Evolutionary conservation across 345 rosid species (phyloP).

Genomic region (Boechera stricta): DNA sequence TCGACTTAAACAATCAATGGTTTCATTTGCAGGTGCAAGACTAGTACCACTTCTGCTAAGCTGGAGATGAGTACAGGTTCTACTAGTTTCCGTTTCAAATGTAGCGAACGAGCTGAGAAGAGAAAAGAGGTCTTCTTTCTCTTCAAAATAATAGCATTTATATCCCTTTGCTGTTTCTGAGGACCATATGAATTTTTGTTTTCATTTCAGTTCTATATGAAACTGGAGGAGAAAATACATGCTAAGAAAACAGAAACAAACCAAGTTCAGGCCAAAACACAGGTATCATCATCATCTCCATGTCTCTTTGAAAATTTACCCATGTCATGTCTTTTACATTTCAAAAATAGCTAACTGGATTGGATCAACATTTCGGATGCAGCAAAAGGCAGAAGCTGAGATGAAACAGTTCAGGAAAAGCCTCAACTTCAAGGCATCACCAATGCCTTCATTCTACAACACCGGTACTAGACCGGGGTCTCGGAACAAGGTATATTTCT

Average conservation of each 20-base stretch:
- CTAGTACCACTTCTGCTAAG: conserved; percentile 49
- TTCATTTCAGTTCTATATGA: conserved; percentile 61
- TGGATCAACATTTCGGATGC: conserved; percentile 33
- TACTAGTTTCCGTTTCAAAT: conserved; percentile 60
- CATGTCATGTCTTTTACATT: not conserved
- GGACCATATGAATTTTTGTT: not conserved
- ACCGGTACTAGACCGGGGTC: conserved; percentile 38
- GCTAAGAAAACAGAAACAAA: conserved; percentile 73
- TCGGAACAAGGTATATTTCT: conserved; percentile 57
- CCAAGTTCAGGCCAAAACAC: conserved; percentile 68
- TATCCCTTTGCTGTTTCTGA: not conserved
- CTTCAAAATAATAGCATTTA: not conserved
- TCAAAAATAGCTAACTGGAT: not conserved
- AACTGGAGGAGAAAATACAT: conserved; percentile 77
- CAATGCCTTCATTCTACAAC: conserved; percentile 90
- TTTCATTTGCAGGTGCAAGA: conserved; percentile 53
- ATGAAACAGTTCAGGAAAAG: conserved; percentile 68
- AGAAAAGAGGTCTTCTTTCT: conserved; percentile 69
- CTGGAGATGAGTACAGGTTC: conserved; percentile 50
- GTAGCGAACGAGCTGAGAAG: conserved; percentile 75
- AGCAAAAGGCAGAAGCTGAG: conserved; percentile 74
- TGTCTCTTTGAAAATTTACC: conserved; percentile 13
- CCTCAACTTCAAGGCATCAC: conserved; percentile 86
- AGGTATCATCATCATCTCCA: conserved; percentile 50
- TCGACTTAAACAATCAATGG: conserved; percentile 10